Conservation (phyloP, 352 stramenopile genomes). For the Globisporangium viniferum region DNA sequence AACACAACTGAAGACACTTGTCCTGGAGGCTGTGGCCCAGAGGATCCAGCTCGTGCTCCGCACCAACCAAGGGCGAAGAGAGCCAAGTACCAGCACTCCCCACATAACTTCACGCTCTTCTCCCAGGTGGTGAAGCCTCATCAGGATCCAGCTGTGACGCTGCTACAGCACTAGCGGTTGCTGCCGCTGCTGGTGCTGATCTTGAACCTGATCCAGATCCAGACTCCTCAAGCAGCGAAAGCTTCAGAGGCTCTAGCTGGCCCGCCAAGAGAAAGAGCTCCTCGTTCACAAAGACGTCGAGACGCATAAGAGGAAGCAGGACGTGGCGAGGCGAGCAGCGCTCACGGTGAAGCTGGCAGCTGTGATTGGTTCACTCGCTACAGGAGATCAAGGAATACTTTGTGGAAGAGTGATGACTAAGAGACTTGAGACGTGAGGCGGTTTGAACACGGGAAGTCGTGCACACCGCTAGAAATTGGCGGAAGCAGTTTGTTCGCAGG, state of each 20-base stretch:
- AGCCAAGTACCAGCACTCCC: not conserved
- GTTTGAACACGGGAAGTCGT: too few species aligned
- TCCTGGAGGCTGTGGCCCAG: not conserved
- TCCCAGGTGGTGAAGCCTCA: not conserved
- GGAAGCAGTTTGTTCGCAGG: too few species aligned
- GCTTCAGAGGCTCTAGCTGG: conserved; percentile 35
- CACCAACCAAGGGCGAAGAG: not conserved
- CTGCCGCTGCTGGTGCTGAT: not conserved
- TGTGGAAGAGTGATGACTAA: not conserved
- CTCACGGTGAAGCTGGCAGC: not conserved
- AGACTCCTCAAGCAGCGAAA: not conserved
- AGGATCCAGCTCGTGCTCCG: not conserved
- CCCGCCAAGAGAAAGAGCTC: conserved; percentile 35
- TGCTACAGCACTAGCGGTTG: not conserved
- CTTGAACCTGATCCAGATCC: not conserved
- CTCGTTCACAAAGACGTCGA: conserved; percentile 29
- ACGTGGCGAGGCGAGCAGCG: not conserved
- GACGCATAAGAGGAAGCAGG: conserved; percentile 5
- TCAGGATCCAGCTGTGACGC: not conserved
- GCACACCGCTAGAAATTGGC: too few species aligned
- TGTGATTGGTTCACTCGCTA: not conserved
- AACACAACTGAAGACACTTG: not conserved
- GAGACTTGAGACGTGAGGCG: not conserved
- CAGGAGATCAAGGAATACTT: not conserved
- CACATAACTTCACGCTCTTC: too few species aligned